Conservation (phyloP, 176 grass and related monocot genomes). For the Echinochloa phyllopogon region DNA sequence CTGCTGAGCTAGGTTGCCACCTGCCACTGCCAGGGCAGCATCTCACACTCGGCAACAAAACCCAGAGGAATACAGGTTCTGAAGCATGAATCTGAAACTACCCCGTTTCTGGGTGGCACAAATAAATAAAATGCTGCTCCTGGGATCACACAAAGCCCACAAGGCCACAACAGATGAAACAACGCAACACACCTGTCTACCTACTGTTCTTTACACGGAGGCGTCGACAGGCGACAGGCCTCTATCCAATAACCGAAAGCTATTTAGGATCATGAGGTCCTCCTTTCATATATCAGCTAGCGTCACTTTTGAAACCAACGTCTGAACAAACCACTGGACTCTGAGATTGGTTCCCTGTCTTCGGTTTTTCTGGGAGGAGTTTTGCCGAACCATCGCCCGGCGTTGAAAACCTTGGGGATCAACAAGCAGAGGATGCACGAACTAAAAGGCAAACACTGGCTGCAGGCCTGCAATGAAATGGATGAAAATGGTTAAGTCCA, state of each 20-base stretch:
- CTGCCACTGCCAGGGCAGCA: background rate
- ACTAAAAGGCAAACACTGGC: constrained; percentile 14
- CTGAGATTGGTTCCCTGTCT: background rate
- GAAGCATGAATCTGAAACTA: background rate
- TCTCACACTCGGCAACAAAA: background rate
- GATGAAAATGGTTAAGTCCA: background rate
- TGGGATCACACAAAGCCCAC: constrained; percentile 37
- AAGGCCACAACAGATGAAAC: constrained; percentile 7
- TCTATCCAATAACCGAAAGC: constrained; percentile 30
- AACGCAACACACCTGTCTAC: constrained; percentile 27
- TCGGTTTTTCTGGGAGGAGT: background rate
- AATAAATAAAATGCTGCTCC: constrained; percentile 4
- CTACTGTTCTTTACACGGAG: constrained; percentile 43
- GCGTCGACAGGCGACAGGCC: constrained; percentile 28
- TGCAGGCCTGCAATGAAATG: constrained; percentile 40
- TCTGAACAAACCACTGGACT: constrained; percentile 44
- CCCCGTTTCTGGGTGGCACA: background rate
- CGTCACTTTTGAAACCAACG: constrained; percentile 45
- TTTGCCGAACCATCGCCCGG: constrained; percentile 11
- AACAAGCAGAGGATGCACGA: constrained; percentile 46
- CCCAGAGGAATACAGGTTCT: no score
- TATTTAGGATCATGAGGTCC: constrained; percentile 37
- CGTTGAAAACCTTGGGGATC: constrained; percentile 27
- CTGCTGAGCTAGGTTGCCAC: background rate
- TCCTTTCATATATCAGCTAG: constrained; percentile 28